phyloP scores from a whole-genome alignment of 2,329 filamentous ascomycete species.

The Gremmenia infestans region DNA sequence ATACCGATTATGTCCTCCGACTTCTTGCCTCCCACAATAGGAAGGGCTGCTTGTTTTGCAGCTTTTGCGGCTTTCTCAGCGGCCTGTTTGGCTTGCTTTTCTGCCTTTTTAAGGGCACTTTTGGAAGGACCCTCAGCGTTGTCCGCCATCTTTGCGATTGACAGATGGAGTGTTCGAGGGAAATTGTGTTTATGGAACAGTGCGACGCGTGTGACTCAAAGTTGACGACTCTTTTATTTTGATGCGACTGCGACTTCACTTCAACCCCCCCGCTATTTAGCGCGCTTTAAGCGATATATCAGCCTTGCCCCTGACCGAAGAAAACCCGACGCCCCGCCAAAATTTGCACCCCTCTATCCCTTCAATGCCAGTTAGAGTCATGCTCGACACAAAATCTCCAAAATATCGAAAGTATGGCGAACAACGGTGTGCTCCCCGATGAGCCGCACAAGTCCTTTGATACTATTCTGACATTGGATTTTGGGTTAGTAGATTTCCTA shows the following conservation, averaged over 20 bases:
- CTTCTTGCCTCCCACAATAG: constrained; percentile 55
- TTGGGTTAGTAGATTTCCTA: constrained; percentile 40
- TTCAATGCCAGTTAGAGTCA: not conserved
- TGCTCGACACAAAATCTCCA: not conserved
- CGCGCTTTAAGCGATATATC: not conserved
- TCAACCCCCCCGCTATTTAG: not conserved
- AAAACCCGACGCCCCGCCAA: not conserved
- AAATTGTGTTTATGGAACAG: not conserved
- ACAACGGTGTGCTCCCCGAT: constrained; percentile 15
- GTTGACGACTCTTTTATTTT: not conserved
- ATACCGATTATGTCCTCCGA: constrained; percentile 76
- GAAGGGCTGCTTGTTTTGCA: constrained; percentile 49
- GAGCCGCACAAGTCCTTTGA: constrained; percentile 30
- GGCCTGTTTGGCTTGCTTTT: constrained; percentile 57
- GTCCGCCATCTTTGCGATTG: constrained; percentile 21
- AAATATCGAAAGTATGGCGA: constrained; percentile 8
- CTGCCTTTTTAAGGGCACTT: constrained; percentile 61
- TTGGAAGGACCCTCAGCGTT: constrained; percentile 43
- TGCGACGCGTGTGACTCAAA: not conserved
- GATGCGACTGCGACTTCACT: not conserved
- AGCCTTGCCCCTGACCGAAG: not conserved
- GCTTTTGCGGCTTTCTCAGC: constrained; percentile 59
- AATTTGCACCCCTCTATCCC: not conserved
- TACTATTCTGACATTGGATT: constrained; percentile 68
- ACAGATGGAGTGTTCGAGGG: not conserved